These are phyloP conservation scores for Ascochyta fabae DNA, from an alignment of 2,329 filamentous ascomycete species.

Conservation along the genomic window DNA sequence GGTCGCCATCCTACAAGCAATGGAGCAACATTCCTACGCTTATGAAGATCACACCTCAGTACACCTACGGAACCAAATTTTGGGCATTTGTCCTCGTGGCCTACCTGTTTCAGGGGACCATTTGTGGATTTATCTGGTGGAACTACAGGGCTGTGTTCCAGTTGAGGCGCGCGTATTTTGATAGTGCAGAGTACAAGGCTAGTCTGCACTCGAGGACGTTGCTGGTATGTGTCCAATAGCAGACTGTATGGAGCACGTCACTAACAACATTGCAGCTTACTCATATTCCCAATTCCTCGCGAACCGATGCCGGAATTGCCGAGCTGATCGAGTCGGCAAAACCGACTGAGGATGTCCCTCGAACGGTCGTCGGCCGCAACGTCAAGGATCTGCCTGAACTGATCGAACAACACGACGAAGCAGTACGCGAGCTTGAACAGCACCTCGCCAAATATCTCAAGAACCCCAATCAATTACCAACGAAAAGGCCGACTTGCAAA, in stretches of 20 bases:
- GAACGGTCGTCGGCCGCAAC: slow-evolving; percentile 84
- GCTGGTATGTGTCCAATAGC: slow-evolving; percentile 50
- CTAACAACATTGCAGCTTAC: slow-evolving; percentile 63
- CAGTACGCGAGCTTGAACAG: slow-evolving; percentile 80
- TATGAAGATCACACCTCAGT: slow-evolving; percentile 64
- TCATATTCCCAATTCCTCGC: slow-evolving; percentile 76
- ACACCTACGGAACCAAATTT: slow-evolving; percentile 57
- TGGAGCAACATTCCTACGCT: slow-evolving; percentile 40
- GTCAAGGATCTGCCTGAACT: slow-evolving; percentile 86
- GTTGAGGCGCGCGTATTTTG: slow-evolving; percentile 79
- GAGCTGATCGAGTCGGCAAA: slow-evolving; percentile 80
- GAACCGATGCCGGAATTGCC: slow-evolving; percentile 87
- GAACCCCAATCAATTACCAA: slow-evolving; percentile 79
- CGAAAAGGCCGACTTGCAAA: slow-evolving; percentile 76
- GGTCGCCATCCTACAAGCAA: slow-evolving; percentile 42
- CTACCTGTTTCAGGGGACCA: slow-evolving; percentile 72
- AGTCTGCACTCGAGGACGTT: slow-evolving; percentile 78
- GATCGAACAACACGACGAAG: slow-evolving; percentile 80
- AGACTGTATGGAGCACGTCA: neutral
- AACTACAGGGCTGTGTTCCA: slow-evolving; percentile 78
- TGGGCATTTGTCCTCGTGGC: slow-evolving; percentile 66
- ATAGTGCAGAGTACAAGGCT: slow-evolving; percentile 83
- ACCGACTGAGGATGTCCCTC: slow-evolving; percentile 75
- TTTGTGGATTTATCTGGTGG: slow-evolving; percentile 83
- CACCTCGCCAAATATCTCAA: slow-evolving; percentile 83